A percentile compares a stretch with the other conserved stretches of the same genome.
Evolutionary conservation across 2,329 filamentous ascomycete species (phyloP).

Genomic region (Plectosphaerella cucumerina): DNA sequence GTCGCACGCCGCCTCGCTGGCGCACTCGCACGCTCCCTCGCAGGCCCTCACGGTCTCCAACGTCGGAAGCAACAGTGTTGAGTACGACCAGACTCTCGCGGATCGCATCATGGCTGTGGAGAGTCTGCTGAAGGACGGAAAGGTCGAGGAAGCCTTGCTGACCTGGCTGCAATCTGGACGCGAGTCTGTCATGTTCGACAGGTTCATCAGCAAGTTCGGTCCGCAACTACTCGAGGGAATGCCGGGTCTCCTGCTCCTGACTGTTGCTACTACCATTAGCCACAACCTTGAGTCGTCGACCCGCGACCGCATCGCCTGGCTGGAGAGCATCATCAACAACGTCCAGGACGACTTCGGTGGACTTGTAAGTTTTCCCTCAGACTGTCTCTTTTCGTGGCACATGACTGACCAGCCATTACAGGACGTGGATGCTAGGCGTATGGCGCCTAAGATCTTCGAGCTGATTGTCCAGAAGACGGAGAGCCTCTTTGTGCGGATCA

Average conservation of each 20-base stretch:
- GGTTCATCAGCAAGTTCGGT: conserved; percentile 46
- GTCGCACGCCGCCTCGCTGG: conserved; percentile 2
- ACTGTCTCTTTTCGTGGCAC: background rate
- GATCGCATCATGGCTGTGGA: conserved; percentile 56
- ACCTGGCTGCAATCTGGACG: conserved; percentile 63
- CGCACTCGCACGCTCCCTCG: conserved; percentile 21
- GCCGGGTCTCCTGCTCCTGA: conserved; percentile 58
- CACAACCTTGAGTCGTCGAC: conserved; percentile 52
- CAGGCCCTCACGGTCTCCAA: conserved; percentile 10
- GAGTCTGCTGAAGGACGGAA: conserved; percentile 55
- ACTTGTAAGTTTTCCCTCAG: conserved; percentile 41
- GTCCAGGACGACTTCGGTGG: conserved; percentile 43
- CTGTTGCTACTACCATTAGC: conserved; percentile 60
- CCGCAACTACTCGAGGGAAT: conserved; percentile 51
- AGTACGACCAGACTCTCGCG: conserved; percentile 45
- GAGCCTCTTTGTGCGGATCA: conserved; percentile 47
- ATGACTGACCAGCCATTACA: conserved; percentile 25
- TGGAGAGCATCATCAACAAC: conserved; percentile 54
- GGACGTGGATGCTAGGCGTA: conserved; percentile 51
- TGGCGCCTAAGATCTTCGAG: conserved; percentile 53
- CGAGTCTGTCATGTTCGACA: conserved; percentile 59
- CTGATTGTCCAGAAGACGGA: conserved; percentile 49
- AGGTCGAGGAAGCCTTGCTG: conserved; percentile 59
- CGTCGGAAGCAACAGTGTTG: conserved; percentile 4
- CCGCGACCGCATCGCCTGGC: conserved; percentile 54